Base-by-base conservation (phyloP, 2,329 filamentous ascomycete species). In the Plenodomus biglobosus region DNA sequence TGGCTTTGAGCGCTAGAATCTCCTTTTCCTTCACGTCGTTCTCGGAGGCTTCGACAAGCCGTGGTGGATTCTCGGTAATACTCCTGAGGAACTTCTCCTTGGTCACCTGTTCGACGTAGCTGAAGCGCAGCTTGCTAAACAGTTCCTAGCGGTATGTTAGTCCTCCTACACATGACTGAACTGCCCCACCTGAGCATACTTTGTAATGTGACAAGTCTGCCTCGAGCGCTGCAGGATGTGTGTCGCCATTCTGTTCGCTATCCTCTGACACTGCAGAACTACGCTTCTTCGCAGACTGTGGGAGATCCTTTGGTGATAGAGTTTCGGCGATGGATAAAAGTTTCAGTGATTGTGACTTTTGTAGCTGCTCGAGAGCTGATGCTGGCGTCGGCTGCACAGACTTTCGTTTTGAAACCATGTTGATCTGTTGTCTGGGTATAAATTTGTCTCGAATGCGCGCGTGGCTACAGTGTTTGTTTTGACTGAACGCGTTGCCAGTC, bases 81-180 rank as follows among this genome's bases (percentile, higher is more conserved):
- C 89, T 86, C 59, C 91, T 89, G 45, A 99, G 86, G 72, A 96
- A 97, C 66, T 96, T 95, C 72, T 99, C 94, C 75, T 97, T 99
- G 38, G 92, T 97, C 54, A 97, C 91, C 77, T 97, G 94, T 74
- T 99, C 94, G 61, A 96, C 88, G 74, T 97, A 97, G 56, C 89
- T 95, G 78, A 97, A 97, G 61, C 92, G 90, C 34, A 97, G 81
- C 75, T 99, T 97, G 36, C 90, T 87, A 73, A 97, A 99, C 17
- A 97, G 83, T 73, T 96, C 92, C 75, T 85, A 56, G n/a, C 11
- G 13, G 13, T 11, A 7, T 32, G 27, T 32, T 3, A 32, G 27
- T 15, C 3, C 27, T n/a, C n/a, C n/a, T n/a, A n/a, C n/a, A n/a
- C 27, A 32, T 10, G 13, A 8, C 6, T 32, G 27, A n/a, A n/a